These are phyloP conservation scores for Phialemoniopsis sp. DNA, from an alignment of 2,329 filamentous ascomycete genomes.

Conservation along the genomic window DNA sequence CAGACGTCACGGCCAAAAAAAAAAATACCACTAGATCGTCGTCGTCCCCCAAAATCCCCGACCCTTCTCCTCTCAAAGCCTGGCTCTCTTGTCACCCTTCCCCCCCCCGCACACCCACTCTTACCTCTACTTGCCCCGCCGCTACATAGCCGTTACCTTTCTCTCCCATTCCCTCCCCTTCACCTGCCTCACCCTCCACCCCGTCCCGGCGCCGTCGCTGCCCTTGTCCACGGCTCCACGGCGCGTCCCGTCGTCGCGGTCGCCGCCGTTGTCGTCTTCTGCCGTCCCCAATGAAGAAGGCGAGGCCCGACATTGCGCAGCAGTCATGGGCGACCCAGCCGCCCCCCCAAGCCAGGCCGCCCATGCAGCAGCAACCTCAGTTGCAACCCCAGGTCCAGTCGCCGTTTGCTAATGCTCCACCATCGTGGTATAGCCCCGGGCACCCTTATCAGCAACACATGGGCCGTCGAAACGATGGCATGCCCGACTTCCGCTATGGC, in stretches of 20 bases:
- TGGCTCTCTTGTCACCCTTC: no score
- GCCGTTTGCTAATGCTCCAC: constrained; percentile 26
- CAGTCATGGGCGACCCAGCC: constrained; percentile 14
- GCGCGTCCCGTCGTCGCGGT: no score
- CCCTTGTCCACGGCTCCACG: no score
- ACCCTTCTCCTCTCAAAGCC: no score
- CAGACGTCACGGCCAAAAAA: constrained; percentile 20
- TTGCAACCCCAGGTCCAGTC: constrained; percentile 16
- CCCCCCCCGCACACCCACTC: no score
- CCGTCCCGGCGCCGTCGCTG: no score
- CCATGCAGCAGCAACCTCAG: constrained; percentile 13
- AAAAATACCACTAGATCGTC: no score
- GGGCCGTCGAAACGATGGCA: constrained; percentile 22
- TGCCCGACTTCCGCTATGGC: constrained; percentile 16
- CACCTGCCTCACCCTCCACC: no score
- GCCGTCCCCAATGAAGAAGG: constrained; percentile 13
- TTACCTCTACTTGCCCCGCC: no score
- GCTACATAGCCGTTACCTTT: no score
- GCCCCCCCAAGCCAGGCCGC: constrained; percentile 19
- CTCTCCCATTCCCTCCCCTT: no score
- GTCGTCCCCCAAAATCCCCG: no score
- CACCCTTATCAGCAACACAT: constrained; percentile 44
- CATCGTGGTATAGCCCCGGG: constrained; percentile 30
- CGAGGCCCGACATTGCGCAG: constrained; percentile 12
- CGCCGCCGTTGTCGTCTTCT: not conserved